Evolutionary conservation across 371 early-diverging fungal genomes (phyloP).

Genomic region (Zancudomyces culisetae): DNA sequence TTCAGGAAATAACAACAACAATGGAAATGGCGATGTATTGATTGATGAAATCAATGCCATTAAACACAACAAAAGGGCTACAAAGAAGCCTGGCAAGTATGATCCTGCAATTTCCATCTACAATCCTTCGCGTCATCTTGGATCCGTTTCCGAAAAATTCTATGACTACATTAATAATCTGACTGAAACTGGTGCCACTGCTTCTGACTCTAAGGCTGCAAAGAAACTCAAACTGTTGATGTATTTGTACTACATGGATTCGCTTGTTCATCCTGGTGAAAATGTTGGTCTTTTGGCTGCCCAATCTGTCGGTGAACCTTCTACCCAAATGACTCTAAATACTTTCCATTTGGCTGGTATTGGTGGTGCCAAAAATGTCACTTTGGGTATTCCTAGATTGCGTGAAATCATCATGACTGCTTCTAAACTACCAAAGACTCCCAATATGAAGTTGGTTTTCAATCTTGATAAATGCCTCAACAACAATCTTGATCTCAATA

Average conservation of each 20-base stretch:
- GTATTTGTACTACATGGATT: slow-evolving; percentile 83
- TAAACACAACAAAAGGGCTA: slow-evolving; percentile 54
- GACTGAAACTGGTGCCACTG: slow-evolving; percentile 28
- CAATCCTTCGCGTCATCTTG: slow-evolving; percentile 67
- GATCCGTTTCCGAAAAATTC: slow-evolving; percentile 80
- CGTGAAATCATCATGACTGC: slow-evolving; percentile 99
- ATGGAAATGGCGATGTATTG: no score
- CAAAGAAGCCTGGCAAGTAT: slow-evolving; percentile 52
- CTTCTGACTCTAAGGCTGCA: slow-evolving; percentile 21
- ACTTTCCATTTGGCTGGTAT: slow-evolving; percentile 99
- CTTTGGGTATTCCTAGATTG: slow-evolving; percentile 99
- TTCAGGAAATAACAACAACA: no score
- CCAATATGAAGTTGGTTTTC: slow-evolving; percentile 78
- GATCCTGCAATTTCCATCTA: slow-evolving; percentile 56
- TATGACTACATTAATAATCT: slow-evolving; percentile 22
- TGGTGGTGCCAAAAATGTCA: slow-evolving; percentile 97
- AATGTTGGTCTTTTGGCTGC: slow-evolving; percentile 98
- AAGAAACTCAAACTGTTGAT: slow-evolving; percentile 70
- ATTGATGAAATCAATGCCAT: slow-evolving; percentile 64
- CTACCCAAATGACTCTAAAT: slow-evolving; percentile 99
- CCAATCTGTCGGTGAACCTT: slow-evolving; percentile 99
- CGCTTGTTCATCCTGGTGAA: slow-evolving; percentile 94
- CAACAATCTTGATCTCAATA: slow-evolving; percentile 32
- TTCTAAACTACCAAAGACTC: slow-evolving; percentile 84
- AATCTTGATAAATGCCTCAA: slow-evolving; percentile 47